These are phyloP conservation scores for Microcyclosporella mali DNA, from an alignment of 2,329 filamentous ascomycete species.

Conservation along the genomic window DNA sequence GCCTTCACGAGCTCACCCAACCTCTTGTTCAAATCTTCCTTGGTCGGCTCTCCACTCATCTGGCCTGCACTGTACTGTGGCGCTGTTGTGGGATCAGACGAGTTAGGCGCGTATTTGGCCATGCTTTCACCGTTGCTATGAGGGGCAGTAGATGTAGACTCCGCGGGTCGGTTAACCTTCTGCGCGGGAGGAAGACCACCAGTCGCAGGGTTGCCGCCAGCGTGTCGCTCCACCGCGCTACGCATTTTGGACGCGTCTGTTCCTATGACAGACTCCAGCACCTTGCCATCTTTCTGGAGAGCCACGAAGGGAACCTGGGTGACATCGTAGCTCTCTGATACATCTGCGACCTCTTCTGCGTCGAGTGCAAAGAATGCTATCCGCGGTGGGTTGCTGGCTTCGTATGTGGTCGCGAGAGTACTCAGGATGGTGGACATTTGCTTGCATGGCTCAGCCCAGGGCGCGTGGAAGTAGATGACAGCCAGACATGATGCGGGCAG, in stretches of 20 bases:
- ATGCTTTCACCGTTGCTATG: conserved; percentile 28
- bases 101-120: conserved; percentile 40
- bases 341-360: conserved; percentile 86
- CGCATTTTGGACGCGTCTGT: conserved; percentile 83
- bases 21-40: conserved; percentile 79
- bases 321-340: conserved; percentile 89
- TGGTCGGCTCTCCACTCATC: conserved; percentile 44
- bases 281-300: conserved; percentile 66
- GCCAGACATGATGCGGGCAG: conserved; percentile 66
- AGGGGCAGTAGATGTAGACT: conserved; percentile 14
- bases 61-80: conserved; percentile 41
- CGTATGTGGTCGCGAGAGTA: conserved; percentile 81
- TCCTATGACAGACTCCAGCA: conserved; percentile 80
- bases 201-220: conserved; percentile 39
- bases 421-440: conserved; percentile 86
- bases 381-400: conserved; percentile 55
- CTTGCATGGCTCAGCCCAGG: conserved; percentile 92
- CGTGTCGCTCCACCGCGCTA: conserved; percentile 76
- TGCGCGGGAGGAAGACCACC: conserved; percentile 38
- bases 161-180: conserved; percentile 28
- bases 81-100: conserved; percentile 41
- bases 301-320: conserved; percentile 91
- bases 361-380: conserved; percentile 87
- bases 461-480: conserved; percentile 89
- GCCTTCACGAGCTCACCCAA: conserved; percentile 84